These are phyloP conservation scores for Saccharomycopsis hybrid DNA, from an alignment of 1,139 yeast genomes.

Conservation along the genomic window DNA sequence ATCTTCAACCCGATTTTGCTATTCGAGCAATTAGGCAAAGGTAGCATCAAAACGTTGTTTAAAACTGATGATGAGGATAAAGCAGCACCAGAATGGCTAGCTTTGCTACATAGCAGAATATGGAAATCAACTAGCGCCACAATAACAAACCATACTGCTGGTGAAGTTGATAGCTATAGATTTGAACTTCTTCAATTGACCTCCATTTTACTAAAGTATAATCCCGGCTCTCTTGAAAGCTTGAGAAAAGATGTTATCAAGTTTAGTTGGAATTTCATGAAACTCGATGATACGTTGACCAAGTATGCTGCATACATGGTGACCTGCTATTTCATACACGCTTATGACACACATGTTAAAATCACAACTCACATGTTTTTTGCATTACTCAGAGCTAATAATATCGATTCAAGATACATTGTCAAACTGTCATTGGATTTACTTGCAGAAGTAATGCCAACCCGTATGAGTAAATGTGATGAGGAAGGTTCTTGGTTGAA, in stretches of 20 bases:
- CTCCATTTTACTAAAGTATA: constrained; percentile 65
- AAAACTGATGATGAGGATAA: constrained; percentile 23
- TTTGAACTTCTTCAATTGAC: constrained; percentile 82
- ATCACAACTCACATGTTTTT: constrained; percentile 90
- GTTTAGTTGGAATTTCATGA: constrained; percentile 92
- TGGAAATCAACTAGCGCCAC: constrained; percentile 66
- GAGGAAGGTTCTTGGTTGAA: constrained; percentile 82
- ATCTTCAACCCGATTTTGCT: constrained; percentile 63
- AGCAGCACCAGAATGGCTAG: constrained; percentile 54
- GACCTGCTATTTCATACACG: constrained; percentile 78
- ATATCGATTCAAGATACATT: constrained; percentile 74
- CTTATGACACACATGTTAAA: constrained; percentile 86
- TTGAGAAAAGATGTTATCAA: constrained; percentile 81
- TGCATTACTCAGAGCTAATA: constrained; percentile 79
- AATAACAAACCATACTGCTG: constrained; percentile 54
- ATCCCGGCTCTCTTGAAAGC: constrained; percentile 36
- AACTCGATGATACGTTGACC: constrained; percentile 80
- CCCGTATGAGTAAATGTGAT: constrained; percentile 52
- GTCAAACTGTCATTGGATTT: constrained; percentile 85
- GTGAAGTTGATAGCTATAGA: constrained; percentile 67
- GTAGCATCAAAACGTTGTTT: constrained; percentile 41
- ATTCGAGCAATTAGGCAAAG: constrained; percentile 50
- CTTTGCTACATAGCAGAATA: constrained; percentile 49
- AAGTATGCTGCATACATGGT: constrained; percentile 93
- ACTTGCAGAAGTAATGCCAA: constrained; percentile 82